Evolutionary conservation across 1,284 basidiomycete genomes (phyloP), one percentile per base, ranked within the genome.

Genomic region (Puccinia triticina): DNA sequence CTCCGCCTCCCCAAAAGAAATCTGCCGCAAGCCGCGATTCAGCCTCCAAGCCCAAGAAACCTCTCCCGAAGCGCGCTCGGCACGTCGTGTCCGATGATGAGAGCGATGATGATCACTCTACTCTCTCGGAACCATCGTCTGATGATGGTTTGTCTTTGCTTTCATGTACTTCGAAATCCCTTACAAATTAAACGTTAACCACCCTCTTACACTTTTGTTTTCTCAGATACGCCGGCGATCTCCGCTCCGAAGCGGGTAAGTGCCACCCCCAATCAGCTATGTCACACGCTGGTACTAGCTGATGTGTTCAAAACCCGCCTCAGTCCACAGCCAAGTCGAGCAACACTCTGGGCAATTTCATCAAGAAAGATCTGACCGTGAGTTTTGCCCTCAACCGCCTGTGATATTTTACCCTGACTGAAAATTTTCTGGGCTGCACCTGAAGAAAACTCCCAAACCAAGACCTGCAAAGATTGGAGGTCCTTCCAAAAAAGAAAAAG

Each of bases 401-500:
- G 18, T 37, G 4, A 64, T 18, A 37, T 64, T 32, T 7, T 23
- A 55, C 32, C 10, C 10, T 67, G 32, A 29, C n/a, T 59, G 26
- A 55, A 53, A 26, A 16, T 29, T 43, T 67, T 34, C 11, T 16
- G 48, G 43, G n/a, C 10, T 32, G n/a, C 29, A 48, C 50, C 53
- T 67, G n/a, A n/a, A 82, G 73, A 61, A 57, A 71, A 53, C 46
- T 53, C 48, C 61, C 21, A 76, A 69, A 50, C 34, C 69, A 18
- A 64, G 32, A 29, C n/a, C 79, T 43, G 48, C 23, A 12, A 82
- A 82, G 34, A 82, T 59, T 23, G 72, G 57, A 12, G 80, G 72
- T 53, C 73, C 73, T 48, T 82, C 80, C 34, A 82, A 84, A 83
- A 74, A 81, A 84, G 26, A 83, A 84, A 37, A 69, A 40, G 74